These are phyloP conservation scores for Xylogone sp. DNA, from an alignment of 2,329 filamentous ascomycete species.

Conservation along the genomic window DNA sequence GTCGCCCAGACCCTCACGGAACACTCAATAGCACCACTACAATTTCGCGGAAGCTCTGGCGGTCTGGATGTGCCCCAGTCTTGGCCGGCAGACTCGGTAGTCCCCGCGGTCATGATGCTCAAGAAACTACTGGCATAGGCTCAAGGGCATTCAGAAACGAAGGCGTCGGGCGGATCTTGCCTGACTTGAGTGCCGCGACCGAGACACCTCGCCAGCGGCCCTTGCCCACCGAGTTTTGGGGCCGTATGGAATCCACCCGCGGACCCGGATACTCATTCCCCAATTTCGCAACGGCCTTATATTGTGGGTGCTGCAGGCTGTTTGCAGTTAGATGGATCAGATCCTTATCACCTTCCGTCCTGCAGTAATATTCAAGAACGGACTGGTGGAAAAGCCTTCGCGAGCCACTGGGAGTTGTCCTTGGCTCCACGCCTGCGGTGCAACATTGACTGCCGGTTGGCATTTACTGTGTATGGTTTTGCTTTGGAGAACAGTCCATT, in stretches of 20 bases:
- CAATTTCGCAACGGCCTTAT: not conserved
- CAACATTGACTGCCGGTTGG: not conserved
- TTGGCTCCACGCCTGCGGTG: not conserved
- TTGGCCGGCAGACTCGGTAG: not conserved
- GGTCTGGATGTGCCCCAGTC: too few species aligned
- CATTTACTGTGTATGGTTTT: not conserved
- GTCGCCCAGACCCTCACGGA: too few species aligned
- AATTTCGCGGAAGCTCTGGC: too few species aligned
- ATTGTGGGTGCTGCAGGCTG: not conserved
- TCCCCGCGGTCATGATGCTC: not conserved
- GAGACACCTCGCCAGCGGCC: not conserved
- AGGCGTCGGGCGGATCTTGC: not conserved
- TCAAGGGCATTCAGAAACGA: not conserved
- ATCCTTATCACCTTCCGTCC: not conserved
- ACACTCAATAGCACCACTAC: too few species aligned
- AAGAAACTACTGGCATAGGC: not conserved
- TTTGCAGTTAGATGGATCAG: not conserved
- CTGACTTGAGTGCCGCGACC: not conserved
- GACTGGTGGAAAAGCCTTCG: not conserved
- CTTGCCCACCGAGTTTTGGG: not conserved
- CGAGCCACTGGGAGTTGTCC: not conserved
- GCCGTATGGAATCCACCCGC: not conserved
- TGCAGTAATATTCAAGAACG: not conserved
- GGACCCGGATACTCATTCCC: not conserved
- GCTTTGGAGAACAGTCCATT: too few species aligned